These are phyloP conservation scores for Phaeoacremonium minimum DNA, from an alignment of 2,329 filamentous ascomycete genomes.

Conservation along the genomic window DNA sequence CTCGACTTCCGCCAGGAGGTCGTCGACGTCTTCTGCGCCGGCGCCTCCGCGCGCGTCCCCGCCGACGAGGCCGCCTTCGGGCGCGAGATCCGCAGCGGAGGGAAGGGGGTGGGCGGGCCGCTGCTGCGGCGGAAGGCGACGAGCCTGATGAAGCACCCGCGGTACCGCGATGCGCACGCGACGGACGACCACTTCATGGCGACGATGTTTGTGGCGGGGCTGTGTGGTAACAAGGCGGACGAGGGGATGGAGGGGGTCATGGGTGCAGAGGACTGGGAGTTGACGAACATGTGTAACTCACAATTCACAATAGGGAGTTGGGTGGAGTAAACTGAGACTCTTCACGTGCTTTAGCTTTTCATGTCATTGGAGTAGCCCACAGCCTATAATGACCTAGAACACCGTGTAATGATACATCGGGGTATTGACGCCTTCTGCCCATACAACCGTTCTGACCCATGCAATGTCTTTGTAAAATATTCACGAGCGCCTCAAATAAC, in stretches of 20 bases:
- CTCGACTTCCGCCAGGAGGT: conserved; percentile 63
- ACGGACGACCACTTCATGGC: conserved; percentile 71
- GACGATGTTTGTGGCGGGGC: conserved; percentile 58
- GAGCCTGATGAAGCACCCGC: conserved; percentile 64
- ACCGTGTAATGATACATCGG: too few species aligned
- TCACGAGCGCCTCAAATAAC: too few species aligned
- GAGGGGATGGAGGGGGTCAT: conserved; percentile 33
- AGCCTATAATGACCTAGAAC: too few species aligned
- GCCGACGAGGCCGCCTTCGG: conserved; percentile 11
- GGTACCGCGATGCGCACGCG: conserved; percentile 61
- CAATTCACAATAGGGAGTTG: conserved; percentile 50
- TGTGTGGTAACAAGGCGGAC: conserved; percentile 43
- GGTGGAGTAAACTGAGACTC: conserved; percentile 11
- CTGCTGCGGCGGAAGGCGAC: conserved; percentile 49
- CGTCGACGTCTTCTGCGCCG: conserved; percentile 52
- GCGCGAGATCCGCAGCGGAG: conserved; percentile 7
- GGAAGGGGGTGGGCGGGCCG: conserved; percentile 36
- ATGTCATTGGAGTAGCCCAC: too few species aligned
- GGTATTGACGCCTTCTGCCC: too few species aligned
- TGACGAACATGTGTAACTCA: conserved; percentile 61
- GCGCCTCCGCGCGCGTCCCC: conserved; percentile 15
- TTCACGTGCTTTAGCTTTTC: too few species aligned
- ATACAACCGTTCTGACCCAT: too few species aligned
- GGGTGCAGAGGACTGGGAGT: conserved; percentile 61
- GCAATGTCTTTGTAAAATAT: too few species aligned